Conservation (phyloP, 441 rosid genomes). For the Melastoma candidum region DNA sequence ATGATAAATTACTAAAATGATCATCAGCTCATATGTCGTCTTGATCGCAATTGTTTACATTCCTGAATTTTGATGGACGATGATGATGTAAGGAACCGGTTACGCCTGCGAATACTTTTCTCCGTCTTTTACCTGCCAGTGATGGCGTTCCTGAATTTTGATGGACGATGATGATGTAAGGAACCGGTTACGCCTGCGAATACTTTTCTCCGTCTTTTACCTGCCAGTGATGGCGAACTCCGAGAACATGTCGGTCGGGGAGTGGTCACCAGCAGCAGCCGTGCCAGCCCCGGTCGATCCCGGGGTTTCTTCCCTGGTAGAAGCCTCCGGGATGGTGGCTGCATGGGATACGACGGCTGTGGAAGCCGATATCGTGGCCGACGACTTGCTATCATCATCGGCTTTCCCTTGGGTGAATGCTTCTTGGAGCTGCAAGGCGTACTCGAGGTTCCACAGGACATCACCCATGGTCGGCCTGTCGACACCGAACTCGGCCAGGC, state of each 20-base stretch:
- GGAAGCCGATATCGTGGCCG: not conserved
- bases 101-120: too few relatives aligned
- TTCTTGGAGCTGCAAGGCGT: constrained; percentile 10
- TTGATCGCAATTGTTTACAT: too few relatives aligned
- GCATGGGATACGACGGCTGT: not conserved
- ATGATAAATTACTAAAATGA: too few relatives aligned
- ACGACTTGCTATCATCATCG: constrained; percentile 4
- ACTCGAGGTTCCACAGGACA: constrained; percentile 11
- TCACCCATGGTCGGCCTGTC: constrained; percentile 13
- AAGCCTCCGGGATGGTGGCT: not conserved
- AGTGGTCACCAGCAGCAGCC: constrained; percentile 1
- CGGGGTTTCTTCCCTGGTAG: not conserved
- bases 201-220: not conserved
- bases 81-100: too few relatives aligned
- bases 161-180: too few relatives aligned
- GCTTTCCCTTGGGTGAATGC: constrained; percentile 8
- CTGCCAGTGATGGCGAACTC: constrained; percentile 7
- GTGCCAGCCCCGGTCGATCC: not conserved
- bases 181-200: too few relatives aligned
- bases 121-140: not conserved
- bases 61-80: too few relatives aligned
- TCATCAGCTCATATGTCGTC: too few relatives aligned
- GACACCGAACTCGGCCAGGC: not conserved
- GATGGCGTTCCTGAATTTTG: not conserved
- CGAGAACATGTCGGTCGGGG: constrained; percentile 3